phyloP scores from a whole-genome alignment of 2,329 filamentous ascomycete genomes.

The Trichoderma koningii region DNA sequence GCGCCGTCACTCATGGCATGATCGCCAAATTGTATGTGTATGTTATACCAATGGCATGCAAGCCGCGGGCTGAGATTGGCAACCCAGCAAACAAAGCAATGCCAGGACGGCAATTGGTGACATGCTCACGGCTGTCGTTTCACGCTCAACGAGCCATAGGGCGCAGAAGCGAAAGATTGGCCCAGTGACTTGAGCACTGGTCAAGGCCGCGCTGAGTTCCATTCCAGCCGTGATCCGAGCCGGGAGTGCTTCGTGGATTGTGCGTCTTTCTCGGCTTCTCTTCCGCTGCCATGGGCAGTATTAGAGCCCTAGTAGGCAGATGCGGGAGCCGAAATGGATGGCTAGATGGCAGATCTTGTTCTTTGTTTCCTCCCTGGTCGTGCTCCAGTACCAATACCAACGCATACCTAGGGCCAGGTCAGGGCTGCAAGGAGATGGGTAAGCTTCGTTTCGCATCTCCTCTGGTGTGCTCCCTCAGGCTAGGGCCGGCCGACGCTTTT shows the following conservation, averaged over 20 bases:
- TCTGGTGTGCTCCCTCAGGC: background rate
- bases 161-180: conserved; percentile 6
- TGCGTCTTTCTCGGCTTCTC: background rate
- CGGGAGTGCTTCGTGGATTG: conserved; percentile 7
- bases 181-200: background rate
- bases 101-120: background rate
- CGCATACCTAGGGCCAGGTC: no score
- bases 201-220: background rate
- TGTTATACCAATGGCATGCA: conserved; percentile 4
- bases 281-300: background rate
- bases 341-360: background rate
- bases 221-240: background rate
- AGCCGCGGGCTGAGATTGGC: background rate
- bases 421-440: no score
- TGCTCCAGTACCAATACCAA: background rate
- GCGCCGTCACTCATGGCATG: conserved; percentile 1
- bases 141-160: background rate
- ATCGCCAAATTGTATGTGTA: background rate
- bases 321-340: background rate
- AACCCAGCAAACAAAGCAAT: background rate
- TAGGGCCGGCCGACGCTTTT: conserved; percentile 11
- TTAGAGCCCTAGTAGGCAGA: background rate
- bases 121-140: background rate
- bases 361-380: background rate
- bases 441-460: conserved; percentile 1